Base-by-base conservation (phyloP, 2,329 filamentous ascomycete species). In the Nothophoma quercina region DNA sequence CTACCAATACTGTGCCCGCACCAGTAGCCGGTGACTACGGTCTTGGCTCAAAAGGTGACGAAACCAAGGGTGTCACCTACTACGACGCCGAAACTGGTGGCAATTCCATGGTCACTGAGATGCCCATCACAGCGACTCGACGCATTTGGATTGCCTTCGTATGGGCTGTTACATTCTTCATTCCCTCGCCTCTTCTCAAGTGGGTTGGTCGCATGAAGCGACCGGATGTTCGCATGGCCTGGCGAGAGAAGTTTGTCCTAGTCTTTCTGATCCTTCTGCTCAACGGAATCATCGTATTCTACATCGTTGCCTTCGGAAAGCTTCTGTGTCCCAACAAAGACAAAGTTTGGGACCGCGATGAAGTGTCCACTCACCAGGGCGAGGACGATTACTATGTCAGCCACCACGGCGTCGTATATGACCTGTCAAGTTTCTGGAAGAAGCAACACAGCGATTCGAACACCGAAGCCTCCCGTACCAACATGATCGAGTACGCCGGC, bases 181-280 rank as follows among this genome's bases (percentile, higher is more conserved):
- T 97, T 61, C 95, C 95, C 0, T 98, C 93, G 0, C 89, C 91
- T 39, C 61, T 90, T 2, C 85, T 99, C 13, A 84, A 84, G n/a
- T 88, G 82, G 54, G 69, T 98, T 51, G 95, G 95, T 25, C 90
- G 93, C 18, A 99, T 99, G 95, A 96, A 96, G 77, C 88, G 95
- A 48, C 95, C 93, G 1, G 95, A 99, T 76, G 91, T 99, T 7
- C 90, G 95, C 21, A 90, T 97, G 85, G 95, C 95, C 0, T 99
- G 95, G 95, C 85, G 95, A 75, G 95, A 99, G 70, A 99, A 99
- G 76, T 43, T 99, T 9, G 88, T 95, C 0, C 79, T 99, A 9
- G 86, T 93, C 38, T 79, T 90, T 52, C 66, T 96, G 44, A 98
- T 99, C 63, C 71, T 90, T 23, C 65, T 99, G 10, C 76, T 96